Evolutionary conservation across 805 yeast genomes (phyloP).

Genomic region (Schwanniomyces yamadae): DNA sequence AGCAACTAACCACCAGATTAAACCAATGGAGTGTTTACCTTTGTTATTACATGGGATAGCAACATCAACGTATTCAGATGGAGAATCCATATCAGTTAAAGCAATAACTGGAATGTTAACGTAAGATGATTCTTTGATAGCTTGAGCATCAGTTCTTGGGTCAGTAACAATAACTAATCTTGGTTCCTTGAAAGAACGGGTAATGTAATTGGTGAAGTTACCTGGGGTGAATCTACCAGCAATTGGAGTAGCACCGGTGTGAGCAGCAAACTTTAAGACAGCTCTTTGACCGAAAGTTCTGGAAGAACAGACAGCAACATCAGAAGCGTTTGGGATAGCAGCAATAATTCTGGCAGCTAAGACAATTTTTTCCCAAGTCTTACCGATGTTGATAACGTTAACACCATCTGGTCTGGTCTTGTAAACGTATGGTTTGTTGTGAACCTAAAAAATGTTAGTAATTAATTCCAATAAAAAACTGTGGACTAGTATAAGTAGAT

Average conservation of each 20-base stretch:
- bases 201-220: conserved; percentile 99
- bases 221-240: conserved; percentile 99
- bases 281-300: conserved; percentile 99
- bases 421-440: conserved; percentile 95
- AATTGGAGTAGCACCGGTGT: conserved; percentile 99
- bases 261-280: conserved; percentile 98
- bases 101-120: conserved; percentile 99
- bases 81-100: conserved; percentile 97
- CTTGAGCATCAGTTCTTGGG: conserved; percentile 99
- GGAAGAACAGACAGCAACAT: conserved; percentile 97
- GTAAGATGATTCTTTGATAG: conserved; percentile 99
- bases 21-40: conserved; percentile 99
- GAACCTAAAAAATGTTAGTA: conserved; percentile 58
- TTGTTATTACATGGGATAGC: conserved; percentile 99
- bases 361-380: conserved; percentile 99
- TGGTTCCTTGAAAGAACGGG: conserved; percentile 99
- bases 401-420: conserved; percentile 99
- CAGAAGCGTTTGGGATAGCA: conserved; percentile 97
- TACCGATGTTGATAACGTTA: conserved; percentile 95
- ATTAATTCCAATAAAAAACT: not conserved
- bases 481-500: not conserved
- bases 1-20: conserved; percentile 98
- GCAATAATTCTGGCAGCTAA: conserved; percentile 99
- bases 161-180: conserved; percentile 98
- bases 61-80: conserved; percentile 98